phyloP scores from a whole-genome alignment of 176 grass and related monocot species.

The Pharus latifolius region DNA sequence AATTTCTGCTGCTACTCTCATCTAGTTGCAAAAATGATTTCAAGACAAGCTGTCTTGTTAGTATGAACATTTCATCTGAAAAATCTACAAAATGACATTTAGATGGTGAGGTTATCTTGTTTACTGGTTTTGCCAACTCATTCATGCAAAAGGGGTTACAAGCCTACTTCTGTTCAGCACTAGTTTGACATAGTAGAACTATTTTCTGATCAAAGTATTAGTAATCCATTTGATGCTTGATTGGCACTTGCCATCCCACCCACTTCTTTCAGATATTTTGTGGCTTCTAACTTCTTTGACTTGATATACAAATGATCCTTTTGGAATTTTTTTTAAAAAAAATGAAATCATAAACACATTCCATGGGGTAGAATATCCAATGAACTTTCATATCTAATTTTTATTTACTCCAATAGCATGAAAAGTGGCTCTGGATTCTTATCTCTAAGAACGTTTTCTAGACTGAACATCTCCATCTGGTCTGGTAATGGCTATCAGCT shows the following conservation, averaged over 20 bases:
- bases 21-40: background rate
- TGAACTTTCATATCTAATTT: no score
- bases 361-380: no score
- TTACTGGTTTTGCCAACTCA: background rate
- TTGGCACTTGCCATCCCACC: background rate
- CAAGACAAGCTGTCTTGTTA: background rate
- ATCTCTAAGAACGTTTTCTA: no score
- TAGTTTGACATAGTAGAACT: background rate
- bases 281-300: background rate
- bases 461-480: no score
- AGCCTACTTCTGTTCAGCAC: background rate
- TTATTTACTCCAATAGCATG: background rate
- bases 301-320: background rate
- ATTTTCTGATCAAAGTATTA: background rate
- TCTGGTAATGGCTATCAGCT: no score
- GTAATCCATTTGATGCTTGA: background rate
- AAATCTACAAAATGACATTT: background rate
- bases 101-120: background rate
- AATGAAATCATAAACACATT: no score
- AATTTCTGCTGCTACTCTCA: background rate
- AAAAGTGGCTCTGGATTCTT: background rate
- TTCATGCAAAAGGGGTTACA: background rate
- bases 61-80: background rate
- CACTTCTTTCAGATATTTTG: background rate
- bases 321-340: no score